These are phyloP conservation scores for Barnettozyma pratensis DNA, from an alignment of 805 yeast genomes.

Conservation along the genomic window DNA sequence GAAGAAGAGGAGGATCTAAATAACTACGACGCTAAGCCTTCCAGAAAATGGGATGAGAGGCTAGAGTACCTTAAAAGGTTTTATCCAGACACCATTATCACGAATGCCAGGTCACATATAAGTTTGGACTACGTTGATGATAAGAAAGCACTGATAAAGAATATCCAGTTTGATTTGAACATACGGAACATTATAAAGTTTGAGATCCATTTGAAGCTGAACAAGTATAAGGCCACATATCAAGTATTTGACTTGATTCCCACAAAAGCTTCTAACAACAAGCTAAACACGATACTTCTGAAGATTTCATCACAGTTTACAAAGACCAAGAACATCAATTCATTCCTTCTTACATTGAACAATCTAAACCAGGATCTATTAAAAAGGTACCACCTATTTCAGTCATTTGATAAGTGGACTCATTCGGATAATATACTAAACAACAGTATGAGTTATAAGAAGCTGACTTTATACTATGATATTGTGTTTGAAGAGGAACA, in stretches of 20 bases:
- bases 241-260: constrained; percentile 10
- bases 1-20: constrained; percentile 7
- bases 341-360: constrained; percentile 16
- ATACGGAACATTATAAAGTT: constrained; percentile 11
- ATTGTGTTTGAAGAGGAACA: constrained; percentile 5
- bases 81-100: constrained; percentile 19
- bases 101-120: constrained; percentile 11
- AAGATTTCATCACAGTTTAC: constrained; percentile 7
- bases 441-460: constrained; percentile 1
- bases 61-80: constrained; percentile 19
- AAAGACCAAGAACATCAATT: constrained; percentile 18
- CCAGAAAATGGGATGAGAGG: constrained; percentile 19
- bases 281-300: constrained; percentile 15
- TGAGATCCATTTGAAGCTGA: constrained; percentile 14
- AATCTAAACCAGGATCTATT: constrained; percentile 11
- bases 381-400: constrained; percentile 8
- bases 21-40: constrained; percentile 17
- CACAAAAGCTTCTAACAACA: constrained; percentile 18
- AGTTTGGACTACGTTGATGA: constrained; percentile 12
- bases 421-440: background rate
- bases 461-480: constrained; percentile 2
- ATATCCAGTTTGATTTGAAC: constrained; percentile 14
- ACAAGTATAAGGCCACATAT: constrained; percentile 10
- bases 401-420: background rate
- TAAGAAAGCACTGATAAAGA: constrained; percentile 13